A percentile compares a stretch with the other conserved stretches of the same genome.
Evolutionary conservation across 148 eudicot species (phyloP).

Genomic region (Arbutus unedo): DNA sequence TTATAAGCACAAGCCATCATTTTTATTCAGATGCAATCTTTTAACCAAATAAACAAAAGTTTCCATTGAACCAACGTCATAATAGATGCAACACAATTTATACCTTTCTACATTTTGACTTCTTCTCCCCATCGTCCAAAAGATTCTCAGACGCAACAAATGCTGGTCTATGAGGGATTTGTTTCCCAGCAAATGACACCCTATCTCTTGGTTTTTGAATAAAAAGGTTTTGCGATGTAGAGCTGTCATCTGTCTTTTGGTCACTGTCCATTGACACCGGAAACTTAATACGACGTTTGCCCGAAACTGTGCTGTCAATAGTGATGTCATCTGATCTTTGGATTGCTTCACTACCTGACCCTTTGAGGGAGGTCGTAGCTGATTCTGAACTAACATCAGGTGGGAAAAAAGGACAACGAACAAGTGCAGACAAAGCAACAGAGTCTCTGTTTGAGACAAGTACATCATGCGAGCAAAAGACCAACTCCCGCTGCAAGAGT

Average conservation of each 20-base stretch:
- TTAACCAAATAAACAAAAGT: neutral
- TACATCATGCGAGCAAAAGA: conserved; percentile 72
- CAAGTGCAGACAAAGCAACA: conserved; percentile 50
- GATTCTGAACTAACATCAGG: conserved; percentile 90
- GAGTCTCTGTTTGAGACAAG: conserved; percentile 65
- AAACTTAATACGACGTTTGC: conserved; percentile 59
- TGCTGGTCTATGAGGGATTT: conserved; percentile 64
- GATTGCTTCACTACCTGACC: conserved; percentile 72
- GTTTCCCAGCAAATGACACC: conserved; percentile 71
- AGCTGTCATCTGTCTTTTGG: conserved; percentile 77
- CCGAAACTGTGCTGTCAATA: conserved; percentile 76
- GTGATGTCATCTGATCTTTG: conserved; percentile 89
- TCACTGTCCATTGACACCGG: conserved; percentile 62
- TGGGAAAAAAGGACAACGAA: conserved; percentile 56
- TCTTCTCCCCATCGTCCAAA: conserved; percentile 53
- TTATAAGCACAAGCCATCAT: conserved; percentile 13
- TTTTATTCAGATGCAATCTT: conserved; percentile 5
- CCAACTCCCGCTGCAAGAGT: conserved; percentile 80
- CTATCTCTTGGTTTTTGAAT: conserved; percentile 59
- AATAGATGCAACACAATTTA: conserved; percentile 10
- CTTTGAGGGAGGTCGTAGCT: conserved; percentile 81
- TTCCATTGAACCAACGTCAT: conserved; percentile 9
- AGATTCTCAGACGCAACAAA: conserved; percentile 39
- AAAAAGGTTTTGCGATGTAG: conserved; percentile 57
- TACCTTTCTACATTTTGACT: conserved; percentile 50